Evolutionary conservation across 768 basidiomycete genomes (phyloP), one percentile per base, ranked within the genome.

Genomic region (Mycena epipterygia): DNA sequence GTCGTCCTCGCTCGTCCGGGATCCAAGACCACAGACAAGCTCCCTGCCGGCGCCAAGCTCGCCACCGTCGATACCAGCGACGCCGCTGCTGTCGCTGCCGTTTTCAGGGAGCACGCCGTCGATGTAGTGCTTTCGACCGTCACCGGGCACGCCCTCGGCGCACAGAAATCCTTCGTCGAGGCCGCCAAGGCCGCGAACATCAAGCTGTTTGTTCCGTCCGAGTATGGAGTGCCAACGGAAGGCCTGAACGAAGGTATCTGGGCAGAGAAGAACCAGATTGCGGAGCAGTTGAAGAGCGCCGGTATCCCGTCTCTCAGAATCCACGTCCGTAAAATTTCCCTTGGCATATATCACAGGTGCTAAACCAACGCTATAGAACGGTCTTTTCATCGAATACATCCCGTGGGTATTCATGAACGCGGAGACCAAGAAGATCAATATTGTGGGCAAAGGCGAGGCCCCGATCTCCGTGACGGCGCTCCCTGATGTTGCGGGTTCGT

Each of bases 141-240:
- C 52, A 76, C 76, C 12, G 77, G 69, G 21, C 72, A 68, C 23
- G 80, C 72, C 4, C 71, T 81, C 29, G 46, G 68, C 12, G 70
- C 71, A 17, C 81, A 82, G 61, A 71, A 60, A 32, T 52, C 73
- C 8, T 67, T 84, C 52, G 80, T 78, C 21, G 78, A 80, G 17
- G 83, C 83, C 25, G 80, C 83, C 42, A 80, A 80, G 65, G 39
- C 62, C 74, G 83, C 82, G 2, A 78, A 76, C 4, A 81, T 84
- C 37, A 80, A 80, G 70, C 46, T 84, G 55, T 84, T 84, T 62
- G 81, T 82, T 32, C 81, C 83, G 23, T 79, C 78, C 30, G 83
- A 84, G 62, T 84, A 75, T 41, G 81, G 83, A 37, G 75, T 81
- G 72, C 77, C 81, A n/a, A 83, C 79, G 4, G 76, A 78, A 48